Conservation (phyloP, 768 basidiomycete species). For the Phanerochaete carnosa region DNA sequence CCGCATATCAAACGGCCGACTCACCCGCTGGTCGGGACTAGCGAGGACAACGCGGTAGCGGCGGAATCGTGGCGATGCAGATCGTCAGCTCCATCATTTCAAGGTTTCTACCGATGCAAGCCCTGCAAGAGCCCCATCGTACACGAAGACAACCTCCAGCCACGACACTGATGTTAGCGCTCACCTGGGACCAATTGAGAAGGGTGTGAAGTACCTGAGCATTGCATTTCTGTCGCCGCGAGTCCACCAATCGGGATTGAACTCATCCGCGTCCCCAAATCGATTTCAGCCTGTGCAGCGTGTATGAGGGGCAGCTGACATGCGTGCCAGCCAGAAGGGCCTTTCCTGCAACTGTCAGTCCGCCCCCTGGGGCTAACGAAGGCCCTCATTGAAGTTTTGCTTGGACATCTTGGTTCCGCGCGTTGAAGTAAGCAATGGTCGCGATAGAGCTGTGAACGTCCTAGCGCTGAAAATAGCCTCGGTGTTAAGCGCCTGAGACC, state of each 20-base stretch:
- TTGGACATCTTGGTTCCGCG: slow-evolving; percentile 1
- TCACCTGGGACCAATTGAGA: slow-evolving; percentile 9
- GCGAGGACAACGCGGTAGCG: slow-evolving; percentile 4
- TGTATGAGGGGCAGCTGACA: slow-evolving; percentile 25
- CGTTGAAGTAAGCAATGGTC: slow-evolving; percentile 8
- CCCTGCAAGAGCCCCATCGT: not conserved
- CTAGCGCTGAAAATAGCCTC: too few relatives aligned
- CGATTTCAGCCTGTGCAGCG: too few relatives aligned
- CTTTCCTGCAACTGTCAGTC: slow-evolving; percentile 17
- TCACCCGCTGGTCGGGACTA: not conserved
- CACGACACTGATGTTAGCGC: not conserved
- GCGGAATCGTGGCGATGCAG: slow-evolving; percentile 6
- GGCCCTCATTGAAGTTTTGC: slow-evolving; percentile 13
- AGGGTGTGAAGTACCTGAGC: slow-evolving; percentile 13
- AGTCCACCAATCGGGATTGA: slow-evolving; percentile 28
- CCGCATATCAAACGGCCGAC: not conserved
- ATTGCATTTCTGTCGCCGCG: slow-evolving; percentile 14
- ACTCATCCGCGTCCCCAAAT: slow-evolving; percentile 25
- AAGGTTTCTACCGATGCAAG: slow-evolving; percentile 9
- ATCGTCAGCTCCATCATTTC: slow-evolving; percentile 6
- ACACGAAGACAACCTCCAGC: not conserved
- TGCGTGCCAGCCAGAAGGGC: slow-evolving; percentile 22
- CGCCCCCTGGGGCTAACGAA: slow-evolving; percentile 24
- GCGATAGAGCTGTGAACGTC: slow-evolving; percentile 1
- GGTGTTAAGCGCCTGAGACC: too few relatives aligned